Evolutionary conservation across 1,284 basidiomycete genomes (phyloP).

Genomic region (Pyrrhoderma lamaoense): DNA sequence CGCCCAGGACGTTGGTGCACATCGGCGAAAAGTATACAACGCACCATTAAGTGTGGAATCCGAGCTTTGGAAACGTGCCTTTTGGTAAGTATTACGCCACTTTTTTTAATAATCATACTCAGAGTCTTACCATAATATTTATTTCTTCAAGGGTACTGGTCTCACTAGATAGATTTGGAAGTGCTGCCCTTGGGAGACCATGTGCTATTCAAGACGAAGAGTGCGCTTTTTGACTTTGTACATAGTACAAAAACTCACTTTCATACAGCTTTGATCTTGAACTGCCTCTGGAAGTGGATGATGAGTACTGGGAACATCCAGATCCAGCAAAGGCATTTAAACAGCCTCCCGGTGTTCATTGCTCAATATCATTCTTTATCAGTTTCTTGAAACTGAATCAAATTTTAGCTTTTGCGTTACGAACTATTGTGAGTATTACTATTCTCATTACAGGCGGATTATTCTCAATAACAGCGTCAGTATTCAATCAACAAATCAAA

Average conservation of each 20-base stretch:
- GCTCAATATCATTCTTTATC: conserved; percentile 48
- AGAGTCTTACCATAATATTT: not conserved
- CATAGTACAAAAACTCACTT: not conserved
- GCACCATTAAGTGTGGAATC: conserved; percentile 40
- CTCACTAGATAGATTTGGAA: conserved; percentile 55
- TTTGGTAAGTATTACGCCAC: conserved; percentile 47
- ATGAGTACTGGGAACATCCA: conserved; percentile 66
- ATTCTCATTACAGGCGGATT: conserved; percentile 3
- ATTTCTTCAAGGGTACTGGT: conserved; percentile 49
- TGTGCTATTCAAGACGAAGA: conserved; percentile 83
- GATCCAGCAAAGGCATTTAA: conserved; percentile 45
- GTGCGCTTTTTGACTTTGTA: conserved; percentile 35
- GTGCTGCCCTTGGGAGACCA: conserved; percentile 69
- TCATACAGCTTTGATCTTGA: conserved; percentile 61
- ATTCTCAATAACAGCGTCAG: conserved; percentile 27
- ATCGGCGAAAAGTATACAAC: conserved; percentile 40
- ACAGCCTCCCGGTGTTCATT: conserved; percentile 52
- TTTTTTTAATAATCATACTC: conserved; percentile 17
- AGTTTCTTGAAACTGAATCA: conserved; percentile 54
- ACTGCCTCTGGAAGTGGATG: conserved; percentile 63
- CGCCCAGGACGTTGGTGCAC: conserved; percentile 64
- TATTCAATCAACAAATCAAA: conserved; percentile 71
- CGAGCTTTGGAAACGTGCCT: conserved; percentile 72
- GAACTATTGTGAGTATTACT: conserved; percentile 48
- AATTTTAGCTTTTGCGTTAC: conserved; percentile 56